Base-by-base conservation (phyloP, 768 basidiomycete species). In the Phlegmacium glaucopus region DNA sequence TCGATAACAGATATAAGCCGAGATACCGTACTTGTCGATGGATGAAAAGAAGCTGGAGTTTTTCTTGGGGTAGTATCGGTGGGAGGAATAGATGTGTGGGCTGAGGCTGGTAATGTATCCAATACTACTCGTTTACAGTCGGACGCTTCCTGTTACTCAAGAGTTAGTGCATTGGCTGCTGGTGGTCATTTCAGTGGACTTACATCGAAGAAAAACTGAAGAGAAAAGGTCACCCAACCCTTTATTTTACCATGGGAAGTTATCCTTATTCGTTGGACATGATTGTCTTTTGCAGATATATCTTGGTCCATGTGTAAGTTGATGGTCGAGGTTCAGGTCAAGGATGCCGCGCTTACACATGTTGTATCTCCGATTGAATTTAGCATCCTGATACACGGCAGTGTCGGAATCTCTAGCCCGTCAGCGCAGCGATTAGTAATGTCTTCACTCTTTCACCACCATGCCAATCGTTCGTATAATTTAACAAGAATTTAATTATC, bases 1-100 rank as follows among this genome's bases (percentile, higher is more conserved):
- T 94, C 91, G 1, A 82, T 83, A 4, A 90, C 85, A 1, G 84
- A 80, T 30, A 94, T 71, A 7, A 94, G 73, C 1, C 85, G 79
- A 0, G 88, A 81, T 4, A 80, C 74, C 7, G 68, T 61, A 0
- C 66, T 54, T 0, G 78, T 72, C 50, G 16, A 39, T 37, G 9
- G 45, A 36, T n/a, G 39, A 5, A 22, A 22, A 5, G 22, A 22
- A 4, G 63, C n/a, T 34, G 32, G 11, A 2, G 32, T 34, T 3
- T 34, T 34, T n/a, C 4, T 10, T n/a, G 32, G 11, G 32, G 32
- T 10, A 3, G 32, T 34, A n/a, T 10, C 32, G 11, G 10, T 34
- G 32, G 32, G 10, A 10, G 32, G 32, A 10, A n/a, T n/a, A 4
- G 32, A n/a, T 34, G n/a, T 34, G 32, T 10, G 3, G 32, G 32